phyloP scores from a whole-genome alignment of 768 basidiomycete species.

The Xerocomus brunneocitrinus region DNA sequence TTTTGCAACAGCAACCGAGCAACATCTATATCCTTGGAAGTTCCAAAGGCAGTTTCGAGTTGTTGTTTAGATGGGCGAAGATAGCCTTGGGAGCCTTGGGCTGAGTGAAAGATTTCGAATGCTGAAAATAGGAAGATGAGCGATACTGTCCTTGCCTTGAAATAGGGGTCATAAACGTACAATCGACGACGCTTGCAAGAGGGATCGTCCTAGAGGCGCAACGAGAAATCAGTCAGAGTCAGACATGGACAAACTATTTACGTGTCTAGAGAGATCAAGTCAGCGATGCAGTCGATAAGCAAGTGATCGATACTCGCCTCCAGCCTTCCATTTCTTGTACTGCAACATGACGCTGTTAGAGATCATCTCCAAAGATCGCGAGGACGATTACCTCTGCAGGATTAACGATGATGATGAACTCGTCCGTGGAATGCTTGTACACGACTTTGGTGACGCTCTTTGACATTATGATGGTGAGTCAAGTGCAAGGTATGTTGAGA shows the following conservation, averaged over 20 bases:
- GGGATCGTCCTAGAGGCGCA: slow-evolving; percentile 53
- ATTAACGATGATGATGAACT: slow-evolving; percentile 69
- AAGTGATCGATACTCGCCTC: slow-evolving; percentile 48
- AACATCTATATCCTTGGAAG: slow-evolving; percentile 61
- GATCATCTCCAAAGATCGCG: background rate
- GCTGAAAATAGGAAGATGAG: slow-evolving; percentile 37
- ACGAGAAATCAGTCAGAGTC: slow-evolving; percentile 11
- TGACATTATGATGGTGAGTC: slow-evolving; percentile 30
- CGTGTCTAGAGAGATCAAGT: slow-evolving; percentile 50
- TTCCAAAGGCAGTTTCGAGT: slow-evolving; percentile 68
- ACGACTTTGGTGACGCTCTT: slow-evolving; percentile 62
- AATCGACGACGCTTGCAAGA: slow-evolving; percentile 74
- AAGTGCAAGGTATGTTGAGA: slow-evolving; percentile 8
- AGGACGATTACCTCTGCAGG: slow-evolving; percentile 48
- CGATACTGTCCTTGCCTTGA: background rate
- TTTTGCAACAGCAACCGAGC: slow-evolving; percentile 54
- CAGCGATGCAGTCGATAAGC: slow-evolving; percentile 11
- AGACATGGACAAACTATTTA: slow-evolving; percentile 34
- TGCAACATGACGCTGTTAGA: slow-evolving; percentile 26
- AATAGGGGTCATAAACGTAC: slow-evolving; percentile 39
- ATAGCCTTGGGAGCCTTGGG: slow-evolving; percentile 74
- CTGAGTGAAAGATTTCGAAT: slow-evolving; percentile 65
- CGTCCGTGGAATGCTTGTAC: slow-evolving; percentile 75
- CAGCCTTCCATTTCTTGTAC: slow-evolving; percentile 77
- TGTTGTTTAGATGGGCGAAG: slow-evolving; percentile 79